Conservation (phyloP, 306 rosid species). For the Castanea crenata region DNA sequence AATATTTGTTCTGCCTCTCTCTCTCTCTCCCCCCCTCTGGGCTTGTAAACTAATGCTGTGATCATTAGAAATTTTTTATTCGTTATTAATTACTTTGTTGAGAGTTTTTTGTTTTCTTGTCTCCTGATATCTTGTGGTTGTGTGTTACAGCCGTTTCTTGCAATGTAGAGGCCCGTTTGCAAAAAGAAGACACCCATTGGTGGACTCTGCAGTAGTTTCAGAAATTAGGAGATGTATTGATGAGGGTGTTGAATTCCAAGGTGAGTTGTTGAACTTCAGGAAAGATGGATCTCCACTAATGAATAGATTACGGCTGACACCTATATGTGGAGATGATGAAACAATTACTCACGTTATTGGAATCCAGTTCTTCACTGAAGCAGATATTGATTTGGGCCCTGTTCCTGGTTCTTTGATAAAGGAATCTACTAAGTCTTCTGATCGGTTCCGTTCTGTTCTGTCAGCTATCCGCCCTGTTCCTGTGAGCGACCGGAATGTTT, state of each 20-base stretch:
- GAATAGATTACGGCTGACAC: slow-evolving; percentile 90
- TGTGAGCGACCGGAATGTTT: slow-evolving; percentile 72
- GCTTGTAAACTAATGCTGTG: slow-evolving; percentile 4
- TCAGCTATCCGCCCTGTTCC: slow-evolving; percentile 59
- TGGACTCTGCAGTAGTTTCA: slow-evolving; percentile 77
- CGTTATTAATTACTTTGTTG: not conserved
- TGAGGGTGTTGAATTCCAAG: slow-evolving; percentile 92
- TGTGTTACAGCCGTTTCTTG: slow-evolving; percentile 89
- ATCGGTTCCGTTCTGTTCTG: slow-evolving; percentile 56
- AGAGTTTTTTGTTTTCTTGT: slow-evolving; percentile 4
- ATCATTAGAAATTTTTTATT: not conserved
- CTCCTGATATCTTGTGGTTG: slow-evolving; percentile 28
- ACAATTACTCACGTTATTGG: slow-evolving; percentile 88
- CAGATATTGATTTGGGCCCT: slow-evolving; percentile 92
- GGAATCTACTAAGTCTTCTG: slow-evolving; percentile 61
- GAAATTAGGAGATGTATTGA: slow-evolving; percentile 89
- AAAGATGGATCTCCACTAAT: slow-evolving; percentile 98
- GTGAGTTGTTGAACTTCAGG: slow-evolving; percentile 92
- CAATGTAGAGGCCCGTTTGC: slow-evolving; percentile 99
- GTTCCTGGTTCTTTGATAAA: slow-evolving; percentile 55
- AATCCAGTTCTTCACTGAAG: slow-evolving; percentile 87
- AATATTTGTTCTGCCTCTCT: not conserved
- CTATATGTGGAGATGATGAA: slow-evolving; percentile 93
- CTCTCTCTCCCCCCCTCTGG: slow-evolving; percentile 9
- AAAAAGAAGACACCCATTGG: slow-evolving; percentile 93